These are phyloP conservation scores for Mycothermus thermophilus DNA, from an alignment of 495 filamentous ascomycete genomes.

Conservation along the genomic window DNA sequence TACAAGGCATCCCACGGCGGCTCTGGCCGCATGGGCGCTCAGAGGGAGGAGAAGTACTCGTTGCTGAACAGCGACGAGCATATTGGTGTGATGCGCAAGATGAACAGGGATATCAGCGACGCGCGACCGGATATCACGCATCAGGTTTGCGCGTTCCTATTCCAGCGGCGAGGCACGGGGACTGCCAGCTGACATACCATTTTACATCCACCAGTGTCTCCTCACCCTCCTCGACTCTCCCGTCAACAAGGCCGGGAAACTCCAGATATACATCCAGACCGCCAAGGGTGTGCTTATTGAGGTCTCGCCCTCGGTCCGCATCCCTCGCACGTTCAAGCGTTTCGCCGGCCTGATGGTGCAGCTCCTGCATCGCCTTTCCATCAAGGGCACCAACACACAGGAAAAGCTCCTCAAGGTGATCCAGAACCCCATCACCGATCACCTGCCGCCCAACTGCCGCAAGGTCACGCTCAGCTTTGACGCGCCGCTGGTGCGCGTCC, in stretches of 20 bases:
- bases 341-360: constrained; percentile 98
- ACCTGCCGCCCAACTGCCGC: constrained; percentile 90
- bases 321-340: constrained; percentile 95
- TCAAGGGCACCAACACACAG: constrained; percentile 86
- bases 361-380: constrained; percentile 89
- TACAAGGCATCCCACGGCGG: constrained; percentile 73
- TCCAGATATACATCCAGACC: constrained; percentile 97
- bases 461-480: constrained; percentile 95
- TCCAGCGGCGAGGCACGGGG: neutral
- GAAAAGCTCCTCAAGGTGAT: constrained; percentile 97
- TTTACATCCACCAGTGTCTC: constrained; percentile 52
- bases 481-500: constrained; percentile 67
- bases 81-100: constrained; percentile 97
- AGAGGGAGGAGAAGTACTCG: constrained; percentile 83
- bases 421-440: constrained; percentile 92
- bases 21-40: constrained; percentile 44
- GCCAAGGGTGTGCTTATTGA: constrained; percentile 94
- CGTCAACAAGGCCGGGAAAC: constrained; percentile 91
- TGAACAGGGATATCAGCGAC: constrained; percentile 97
- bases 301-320: constrained; percentile 91
- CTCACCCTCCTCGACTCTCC: constrained; percentile 95
- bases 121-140: constrained; percentile 95
- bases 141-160: constrained; percentile 50
- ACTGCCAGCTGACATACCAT: constrained; percentile 10
- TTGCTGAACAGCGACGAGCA: constrained; percentile 97